Conservation (phyloP, 1,284 basidiomycete genomes). For the Boletus hoseneyae region DNA sequence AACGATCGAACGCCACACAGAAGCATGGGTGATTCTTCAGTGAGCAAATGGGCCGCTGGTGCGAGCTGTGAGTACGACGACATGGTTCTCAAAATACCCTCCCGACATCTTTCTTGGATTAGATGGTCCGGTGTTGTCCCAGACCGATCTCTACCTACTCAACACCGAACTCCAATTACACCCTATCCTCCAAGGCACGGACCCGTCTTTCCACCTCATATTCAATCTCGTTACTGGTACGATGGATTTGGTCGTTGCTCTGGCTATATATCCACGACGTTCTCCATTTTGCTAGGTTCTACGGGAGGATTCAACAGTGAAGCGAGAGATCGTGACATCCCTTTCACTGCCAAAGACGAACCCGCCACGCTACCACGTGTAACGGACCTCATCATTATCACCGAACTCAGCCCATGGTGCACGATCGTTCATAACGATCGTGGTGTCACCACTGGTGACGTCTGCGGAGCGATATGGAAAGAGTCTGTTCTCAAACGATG, state of each 20-base stretch:
- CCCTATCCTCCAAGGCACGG: slow-evolving; percentile 58
- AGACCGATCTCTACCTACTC: slow-evolving; percentile 74
- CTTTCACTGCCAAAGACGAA: slow-evolving; percentile 66
- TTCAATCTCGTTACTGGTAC: slow-evolving; percentile 67
- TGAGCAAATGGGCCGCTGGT: slow-evolving; percentile 32
- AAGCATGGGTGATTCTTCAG: slow-evolving; percentile 27
- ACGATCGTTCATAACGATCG: slow-evolving; percentile 67
- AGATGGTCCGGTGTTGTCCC: slow-evolving; percentile 76
- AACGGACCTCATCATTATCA: slow-evolving; percentile 68
- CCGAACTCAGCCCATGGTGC: slow-evolving; percentile 74
- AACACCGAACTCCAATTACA: slow-evolving; percentile 63
- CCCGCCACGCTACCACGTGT: slow-evolving; percentile 78
- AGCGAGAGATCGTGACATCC: slow-evolving; percentile 55
- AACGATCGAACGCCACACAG: background rate
- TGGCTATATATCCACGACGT: background rate
- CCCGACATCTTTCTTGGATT: background rate
- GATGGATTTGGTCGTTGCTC: slow-evolving; percentile 10
- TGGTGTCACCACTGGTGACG: slow-evolving; percentile 71
- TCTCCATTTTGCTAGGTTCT: slow-evolving; percentile 39
- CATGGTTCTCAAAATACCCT: background rate
- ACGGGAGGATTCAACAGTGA: slow-evolving; percentile 59
- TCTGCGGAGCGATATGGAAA: slow-evolving; percentile 62
- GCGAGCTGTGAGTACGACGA: slow-evolving; percentile 28
- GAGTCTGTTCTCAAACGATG: slow-evolving; percentile 49
- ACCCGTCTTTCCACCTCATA: slow-evolving; percentile 56